Evolutionary conservation across 1,284 basidiomycete genomes (phyloP).

Genomic region (Ceratobasidium sp.): DNA sequence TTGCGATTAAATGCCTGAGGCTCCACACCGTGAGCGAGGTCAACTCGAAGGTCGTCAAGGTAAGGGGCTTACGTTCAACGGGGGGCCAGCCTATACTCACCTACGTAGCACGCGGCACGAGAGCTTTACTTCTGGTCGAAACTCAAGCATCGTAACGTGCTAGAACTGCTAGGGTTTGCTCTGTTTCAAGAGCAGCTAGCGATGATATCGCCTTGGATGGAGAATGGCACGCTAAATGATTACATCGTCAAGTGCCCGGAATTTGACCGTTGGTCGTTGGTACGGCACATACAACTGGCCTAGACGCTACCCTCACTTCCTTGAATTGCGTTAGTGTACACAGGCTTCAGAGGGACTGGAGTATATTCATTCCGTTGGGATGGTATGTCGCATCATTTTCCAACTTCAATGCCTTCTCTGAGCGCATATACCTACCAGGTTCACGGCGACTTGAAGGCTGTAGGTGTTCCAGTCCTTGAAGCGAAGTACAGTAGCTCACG

Average conservation of each 20-base stretch:
- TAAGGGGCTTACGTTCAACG: background rate
- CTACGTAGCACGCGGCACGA: conserved; percentile 8
- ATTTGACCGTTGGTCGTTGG: background rate
- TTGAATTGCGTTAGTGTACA: background rate
- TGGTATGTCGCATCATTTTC: background rate
- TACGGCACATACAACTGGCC: background rate
- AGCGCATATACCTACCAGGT: background rate
- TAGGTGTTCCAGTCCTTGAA: background rate
- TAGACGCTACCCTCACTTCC: background rate
- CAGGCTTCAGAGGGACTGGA: background rate
- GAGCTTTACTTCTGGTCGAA: conserved; percentile 40
- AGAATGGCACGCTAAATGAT: background rate
- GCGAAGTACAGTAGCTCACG: background rate
- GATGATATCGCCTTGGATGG: conserved; percentile 28
- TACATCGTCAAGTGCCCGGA: background rate
- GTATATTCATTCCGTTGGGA: conserved; percentile 1
- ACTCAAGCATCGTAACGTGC: conserved; percentile 19
- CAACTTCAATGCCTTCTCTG: background rate
- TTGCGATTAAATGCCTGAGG: conserved; percentile 33
- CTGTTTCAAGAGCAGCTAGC: conserved; percentile 16
- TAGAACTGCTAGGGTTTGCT: conserved; percentile 30
- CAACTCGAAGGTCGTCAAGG: background rate
- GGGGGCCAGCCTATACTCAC: background rate
- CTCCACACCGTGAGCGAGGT: background rate
- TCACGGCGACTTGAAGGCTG: conserved; percentile 1